Evolutionary conservation across 1,284 basidiomycete species (phyloP), one percentile per base, ranked within the genome.

Genomic region (Cutaneotrichosporon daszewskae): DNA sequence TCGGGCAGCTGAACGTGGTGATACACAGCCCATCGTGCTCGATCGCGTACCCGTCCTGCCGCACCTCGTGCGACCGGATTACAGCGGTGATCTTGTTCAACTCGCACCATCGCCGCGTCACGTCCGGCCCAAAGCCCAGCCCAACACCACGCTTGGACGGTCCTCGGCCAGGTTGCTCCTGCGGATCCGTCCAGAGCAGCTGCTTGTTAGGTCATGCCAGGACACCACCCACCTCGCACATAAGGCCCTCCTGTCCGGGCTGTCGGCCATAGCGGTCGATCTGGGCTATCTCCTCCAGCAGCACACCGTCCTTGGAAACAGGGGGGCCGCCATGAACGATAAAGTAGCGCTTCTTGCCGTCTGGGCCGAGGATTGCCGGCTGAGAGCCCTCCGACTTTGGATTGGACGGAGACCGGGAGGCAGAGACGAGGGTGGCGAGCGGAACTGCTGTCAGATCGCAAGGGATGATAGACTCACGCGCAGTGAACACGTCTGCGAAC

Each of bases 61-160:
- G 82, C 33, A 98, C 94, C 79, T 99, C 95, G 70, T 99, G 95
- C 57, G 87, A 91, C 41, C 95, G 84, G 58, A 98, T 84, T 40
- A 99, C 79, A 4, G 88, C 88, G 23, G 88, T 85, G 36, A 96
- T 77, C 31, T 83, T 79, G 68, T 95, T 96, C 26, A 84, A 74
- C 47, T 83, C 79, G 68, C 91, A 96, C 90, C 90, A 95, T 43
- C 80, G 74, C 59, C 77, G 77, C 3, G 87, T 92, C 17, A 92
- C 84, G 66, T 96, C 92, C 1, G 94, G 94, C 14, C 94, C 94
- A 69, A 98, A 98, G 9, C 87, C 83, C 53, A 95, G 83, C 16
- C 95, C 94, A 40, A 97, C 91, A 51, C 94, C 94, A 19, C 95
- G 82, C 77, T 98, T 98, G 62, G 87, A 92, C 5, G 94, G 94